These are phyloP conservation scores for Articulospora tetracladia DNA, from an alignment of 495 filamentous ascomycete genomes.

Conservation along the genomic window DNA sequence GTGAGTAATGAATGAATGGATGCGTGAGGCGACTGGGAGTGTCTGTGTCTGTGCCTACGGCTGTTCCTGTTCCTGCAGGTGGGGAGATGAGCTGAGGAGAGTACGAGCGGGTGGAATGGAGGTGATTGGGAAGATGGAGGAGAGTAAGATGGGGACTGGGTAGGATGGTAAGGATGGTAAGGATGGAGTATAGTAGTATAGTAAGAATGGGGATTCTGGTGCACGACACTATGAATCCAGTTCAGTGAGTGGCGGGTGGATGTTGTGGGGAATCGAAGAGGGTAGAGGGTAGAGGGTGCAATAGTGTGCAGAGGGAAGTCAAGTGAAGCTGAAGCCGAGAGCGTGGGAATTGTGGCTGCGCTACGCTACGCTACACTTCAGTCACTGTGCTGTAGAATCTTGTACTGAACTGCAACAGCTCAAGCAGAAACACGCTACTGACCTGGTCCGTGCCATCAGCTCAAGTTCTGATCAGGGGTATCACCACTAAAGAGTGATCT, in stretches of 20 bases:
- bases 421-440: constrained; percentile 19
- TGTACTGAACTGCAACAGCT: not conserved
- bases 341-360: not conserved
- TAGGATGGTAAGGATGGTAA: not conserved
- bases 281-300: not conserved
- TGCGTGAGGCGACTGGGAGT: too few relatives aligned
- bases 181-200: not conserved
- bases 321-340: too few relatives aligned
- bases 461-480: not conserved
- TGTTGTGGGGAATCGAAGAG: not conserved
- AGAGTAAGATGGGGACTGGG: not conserved
- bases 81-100: constrained; percentile 9
- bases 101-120: not conserved
- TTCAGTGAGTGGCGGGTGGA: not conserved
- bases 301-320: too few relatives aligned
- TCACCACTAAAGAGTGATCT: too few relatives aligned
- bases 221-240: not conserved
- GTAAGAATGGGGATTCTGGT: not conserved
- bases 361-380: not conserved
- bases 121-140: not conserved
- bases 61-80: not conserved
- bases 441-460: not conserved
- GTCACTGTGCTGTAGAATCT: not conserved
- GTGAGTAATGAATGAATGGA: too few relatives aligned
- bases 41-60: not conserved